Conservation (phyloP, 1,139 yeast species). For the Kodamaea alishanica region DNA sequence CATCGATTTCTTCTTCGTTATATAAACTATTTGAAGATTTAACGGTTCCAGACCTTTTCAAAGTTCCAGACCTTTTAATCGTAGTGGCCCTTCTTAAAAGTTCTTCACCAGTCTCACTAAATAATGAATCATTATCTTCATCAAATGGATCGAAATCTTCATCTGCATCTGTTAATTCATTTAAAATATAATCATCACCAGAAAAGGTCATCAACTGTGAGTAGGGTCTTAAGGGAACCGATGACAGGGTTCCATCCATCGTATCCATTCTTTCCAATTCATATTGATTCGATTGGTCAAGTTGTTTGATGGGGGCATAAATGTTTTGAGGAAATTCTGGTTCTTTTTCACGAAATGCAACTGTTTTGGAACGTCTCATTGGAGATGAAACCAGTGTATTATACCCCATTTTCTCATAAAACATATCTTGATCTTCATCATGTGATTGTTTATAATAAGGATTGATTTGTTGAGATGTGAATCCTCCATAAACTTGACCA, state of each 20-base stretch:
- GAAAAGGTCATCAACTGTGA: conserved; percentile 24
- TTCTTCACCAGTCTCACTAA: conserved; percentile 42
- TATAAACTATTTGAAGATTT: conserved; percentile 2
- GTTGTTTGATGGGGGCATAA: conserved; percentile 27
- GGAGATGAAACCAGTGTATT: conserved; percentile 11
- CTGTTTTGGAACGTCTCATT: conserved; percentile 24
- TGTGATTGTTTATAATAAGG: no score
- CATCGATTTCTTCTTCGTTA: conserved; percentile 25
- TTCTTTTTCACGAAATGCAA: conserved; percentile 33
- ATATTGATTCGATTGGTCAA: conserved; percentile 21
- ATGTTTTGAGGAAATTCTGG: conserved; percentile 35
- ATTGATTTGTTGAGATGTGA: no score
- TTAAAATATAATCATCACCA: conserved; percentile 43
- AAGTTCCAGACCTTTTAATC: conserved; percentile 22
- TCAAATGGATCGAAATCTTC: conserved; percentile 44
- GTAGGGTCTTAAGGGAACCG: conserved; percentile 19
- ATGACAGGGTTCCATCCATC: conserved; percentile 14
- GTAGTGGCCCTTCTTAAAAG: conserved; percentile 35
- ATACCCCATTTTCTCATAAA: conserved; percentile 15
- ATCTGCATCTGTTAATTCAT: conserved; percentile 41
- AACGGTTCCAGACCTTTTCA: conserved; percentile 15
- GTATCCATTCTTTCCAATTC: conserved; percentile 22
- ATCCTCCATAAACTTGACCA: no score
- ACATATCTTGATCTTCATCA: conserved; percentile 20
- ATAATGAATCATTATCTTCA: conserved; percentile 42